A percentile compares a stretch with the other conserved stretches of the same genome.
These are phyloP conservation scores for Lanzia echinophila DNA, from an alignment of 2,329 filamentous ascomycete genomes.

Conservation along the genomic window DNA sequence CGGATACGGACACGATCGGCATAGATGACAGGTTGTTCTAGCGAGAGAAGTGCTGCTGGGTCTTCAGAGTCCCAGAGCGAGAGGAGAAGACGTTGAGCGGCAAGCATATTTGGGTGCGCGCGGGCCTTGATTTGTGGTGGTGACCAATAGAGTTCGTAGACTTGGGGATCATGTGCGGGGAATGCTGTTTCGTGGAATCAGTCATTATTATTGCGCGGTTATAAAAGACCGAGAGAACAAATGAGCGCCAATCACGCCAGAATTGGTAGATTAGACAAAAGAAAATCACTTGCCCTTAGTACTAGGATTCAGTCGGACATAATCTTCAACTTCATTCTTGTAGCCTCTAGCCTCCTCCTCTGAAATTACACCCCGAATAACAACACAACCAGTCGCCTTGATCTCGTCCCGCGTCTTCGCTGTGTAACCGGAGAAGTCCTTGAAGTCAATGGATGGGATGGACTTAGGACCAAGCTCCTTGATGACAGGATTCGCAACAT, in stretches of 20 bases:
- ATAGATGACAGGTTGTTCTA: slow-evolving; percentile 55
- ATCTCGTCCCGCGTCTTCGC: not conserved
- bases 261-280: not conserved
- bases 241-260: too few relatives aligned
- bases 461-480: slow-evolving; percentile 38
- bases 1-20: slow-evolving; percentile 61
- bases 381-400: slow-evolving; percentile 32
- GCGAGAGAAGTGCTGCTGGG: slow-evolving; percentile 38
- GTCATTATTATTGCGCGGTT: not conserved
- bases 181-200: slow-evolving; percentile 38
- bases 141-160: slow-evolving; percentile 74
- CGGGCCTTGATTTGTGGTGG: slow-evolving; percentile 60
- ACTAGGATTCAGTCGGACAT: slow-evolving; percentile 55
- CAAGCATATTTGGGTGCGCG: slow-evolving; percentile 57
- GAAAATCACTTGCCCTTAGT: slow-evolving; percentile 39
- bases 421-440: not conserved
- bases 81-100: slow-evolving; percentile 56
- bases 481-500: slow-evolving; percentile 42
- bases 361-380: slow-evolving; percentile 60
- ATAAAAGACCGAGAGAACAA: not conserved
- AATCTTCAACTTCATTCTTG: slow-evolving; percentile 59
- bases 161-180: slow-evolving; percentile 58
- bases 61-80: slow-evolving; percentile 47
- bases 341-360: slow-evolving; percentile 55
- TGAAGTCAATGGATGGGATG: slow-evolving; percentile 35